Evolutionary conservation across 257 asterid species (phyloP), one percentile per base, ranked within the genome.

Genomic region (Sherardia arvensis): DNA sequence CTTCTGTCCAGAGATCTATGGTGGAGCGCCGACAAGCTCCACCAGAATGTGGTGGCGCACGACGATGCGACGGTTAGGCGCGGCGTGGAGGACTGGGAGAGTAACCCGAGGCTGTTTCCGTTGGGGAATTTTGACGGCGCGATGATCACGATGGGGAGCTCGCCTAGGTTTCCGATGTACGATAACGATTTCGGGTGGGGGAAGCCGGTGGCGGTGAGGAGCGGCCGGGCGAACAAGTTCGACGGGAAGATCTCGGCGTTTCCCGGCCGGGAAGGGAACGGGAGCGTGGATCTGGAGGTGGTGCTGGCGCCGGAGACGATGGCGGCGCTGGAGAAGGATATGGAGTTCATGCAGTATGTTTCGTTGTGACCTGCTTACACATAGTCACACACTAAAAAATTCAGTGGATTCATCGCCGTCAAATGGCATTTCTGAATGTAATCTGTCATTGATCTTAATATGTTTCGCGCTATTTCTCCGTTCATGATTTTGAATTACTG

Each of bases 151-250:
- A 88, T 92, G 95, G 98, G 97, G 27, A 92, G 98, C 47, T 92
- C 98, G 29, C 98, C 98, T 5, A 85, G 98, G 69, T 92, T 91
- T 75, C 98, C 98, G 1, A 92, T 92, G 98, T 92, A 92, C 59
- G 88, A 89, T 67, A 92, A 88, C 15, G 96, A 92, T 73, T 92
- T 92, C 25, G 98, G 98, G 62, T 92, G 98, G 97, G 97, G 98
- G 1, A 78, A 82, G 1, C 97, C 98, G 0, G 10, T 89, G 70
- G 98, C 89, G 0, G 95, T 92, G 20, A 76, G 95, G 33, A 91
- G 98, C 53, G 98, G 98, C 0, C 62, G 74, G 82, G 98, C 98
- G 3, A 91, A 91, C 59, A 91, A 91, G 74, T 88, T 91, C 56
- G 98, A 91, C 67, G 98, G 98, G 0, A 92, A 92, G 85, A 92